These are phyloP conservation scores for Wallacemonas rigidus DNA, from an alignment of 208 protist species.

Conservation along the genomic window DNA sequence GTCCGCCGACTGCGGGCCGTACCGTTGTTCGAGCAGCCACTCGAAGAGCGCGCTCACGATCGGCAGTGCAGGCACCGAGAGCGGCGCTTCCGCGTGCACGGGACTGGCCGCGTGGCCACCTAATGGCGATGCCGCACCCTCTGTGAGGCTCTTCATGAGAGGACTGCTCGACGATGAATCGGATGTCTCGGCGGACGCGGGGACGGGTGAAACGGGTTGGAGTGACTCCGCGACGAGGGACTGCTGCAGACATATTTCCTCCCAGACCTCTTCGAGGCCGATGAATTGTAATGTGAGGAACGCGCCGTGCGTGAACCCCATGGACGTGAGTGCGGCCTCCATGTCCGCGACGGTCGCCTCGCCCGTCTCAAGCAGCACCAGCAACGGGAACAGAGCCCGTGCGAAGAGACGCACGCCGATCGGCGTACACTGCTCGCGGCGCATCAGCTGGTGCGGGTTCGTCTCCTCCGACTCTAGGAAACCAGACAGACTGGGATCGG, in stretches of 20 bases:
- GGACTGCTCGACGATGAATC: not conserved
- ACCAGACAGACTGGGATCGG: not conserved
- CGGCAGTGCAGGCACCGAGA: conserved; percentile 6
- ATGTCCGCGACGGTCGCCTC: not conserved
- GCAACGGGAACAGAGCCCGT: conserved; percentile 12
- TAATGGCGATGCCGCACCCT: not conserved
- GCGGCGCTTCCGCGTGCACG: not conserved
- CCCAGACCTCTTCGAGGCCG: conserved; percentile 15
- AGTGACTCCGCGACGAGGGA: not conserved
- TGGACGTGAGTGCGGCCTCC: not conserved
- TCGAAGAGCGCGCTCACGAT: conserved; percentile 3
- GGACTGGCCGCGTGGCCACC: not conserved
- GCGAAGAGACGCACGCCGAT: conserved; percentile 21
- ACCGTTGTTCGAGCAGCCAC: conserved; percentile 5
- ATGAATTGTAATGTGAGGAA: conserved; percentile 14
- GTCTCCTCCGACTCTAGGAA: not conserved
- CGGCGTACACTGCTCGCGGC: conserved; percentile 6
- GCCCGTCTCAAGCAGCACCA: conserved; percentile 17
- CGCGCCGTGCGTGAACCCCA: conserved; percentile 15
- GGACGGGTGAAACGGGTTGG: not conserved
- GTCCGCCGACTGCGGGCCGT: not conserved
- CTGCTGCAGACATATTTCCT: conserved; percentile 20
- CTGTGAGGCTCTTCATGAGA: not conserved
- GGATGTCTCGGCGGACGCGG: not conserved
- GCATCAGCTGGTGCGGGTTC: not conserved